Conservation (phyloP, 139 green algal genomes). For the Chlamydomonas incerta region DNA sequence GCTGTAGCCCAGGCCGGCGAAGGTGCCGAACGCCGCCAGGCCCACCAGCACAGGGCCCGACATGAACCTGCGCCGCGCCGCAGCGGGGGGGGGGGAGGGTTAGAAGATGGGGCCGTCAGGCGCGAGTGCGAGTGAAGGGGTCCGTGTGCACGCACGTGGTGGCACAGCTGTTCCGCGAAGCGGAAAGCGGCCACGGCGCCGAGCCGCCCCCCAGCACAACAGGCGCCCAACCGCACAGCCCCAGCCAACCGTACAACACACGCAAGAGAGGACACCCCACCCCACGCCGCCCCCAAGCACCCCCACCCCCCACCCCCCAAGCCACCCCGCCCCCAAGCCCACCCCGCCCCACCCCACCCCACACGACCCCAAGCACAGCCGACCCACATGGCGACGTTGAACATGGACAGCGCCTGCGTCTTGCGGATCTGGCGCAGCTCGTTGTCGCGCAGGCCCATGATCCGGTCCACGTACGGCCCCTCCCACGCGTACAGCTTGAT, state of each 20-base stretch:
- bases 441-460: slow-evolving; percentile 73
- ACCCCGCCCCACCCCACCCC: too few relatives aligned
- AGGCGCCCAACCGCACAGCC: too few relatives aligned
- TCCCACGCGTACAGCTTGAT: slow-evolving; percentile 98
- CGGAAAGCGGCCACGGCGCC: too few relatives aligned
- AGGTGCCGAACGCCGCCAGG: slow-evolving; percentile 75
- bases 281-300: neutral
- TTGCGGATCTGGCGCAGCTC: slow-evolving; percentile 67
- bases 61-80: slow-evolving; percentile 34
- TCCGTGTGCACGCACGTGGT: neutral
- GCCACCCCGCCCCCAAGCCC: too few relatives aligned
- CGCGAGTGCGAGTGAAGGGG: too few relatives aligned
- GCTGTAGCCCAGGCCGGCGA: slow-evolving; percentile 51
- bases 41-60: slow-evolving; percentile 66
- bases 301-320: neutral
- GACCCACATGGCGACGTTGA: slow-evolving; percentile 33
- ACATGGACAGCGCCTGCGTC: slow-evolving; percentile 39
- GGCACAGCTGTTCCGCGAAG: too few relatives aligned
- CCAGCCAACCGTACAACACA: too few relatives aligned
- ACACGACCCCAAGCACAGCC: too few relatives aligned
- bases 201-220: too few relatives aligned
- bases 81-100: neutral
- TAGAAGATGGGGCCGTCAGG: neutral
- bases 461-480: slow-evolving; percentile 80
- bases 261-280: too few relatives aligned